Evolutionary conservation across 2,329 filamentous ascomycete genomes (phyloP), one percentile per base, ranked within the genome.

Genomic region (Ophiocordyceps camponoti-rufipedis): DNA sequence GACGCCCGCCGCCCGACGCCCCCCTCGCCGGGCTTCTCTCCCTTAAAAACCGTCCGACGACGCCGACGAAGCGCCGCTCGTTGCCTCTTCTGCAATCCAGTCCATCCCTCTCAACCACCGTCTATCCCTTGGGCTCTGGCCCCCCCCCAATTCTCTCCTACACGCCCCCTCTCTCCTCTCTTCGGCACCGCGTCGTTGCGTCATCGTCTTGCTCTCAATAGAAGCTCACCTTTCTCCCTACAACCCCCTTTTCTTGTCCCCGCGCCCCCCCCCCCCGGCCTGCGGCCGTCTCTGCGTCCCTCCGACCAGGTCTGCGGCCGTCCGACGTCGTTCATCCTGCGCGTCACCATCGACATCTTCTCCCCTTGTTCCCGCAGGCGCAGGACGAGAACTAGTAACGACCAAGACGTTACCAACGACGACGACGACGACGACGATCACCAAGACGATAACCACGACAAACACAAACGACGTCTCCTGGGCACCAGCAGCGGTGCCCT

Each of bases 401-500:
- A 23, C 23, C 23, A 23, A 23, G 23, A 23, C 23, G 23, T 3
- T 23, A 23, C 23, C 23, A 5, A 3, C 23, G 23, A 23, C 23
- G 23, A 23, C 23, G 23, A 23, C 23, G 23, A 23, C 23, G 5
- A 23, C 3, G 23, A 23, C 23, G 23, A 3, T 5, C 23, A 23
- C 5, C 23, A 23, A n/a, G 5, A 23, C 3, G 23, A 23, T 5
- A 5, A 3, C 23, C 23, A 23, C 5, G 3, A 23, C 23, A 23
- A 23, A 23, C 23, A 23, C 23, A 23, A 23, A 23, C 23, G 23
- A 23, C 23, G 23, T 23, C 23, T 23, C 5, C 23, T 23, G 5
- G 23, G 3, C 23, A 23, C 23, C 23, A 23, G 3, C 13, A 41
- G 14, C 40, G 18, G 41, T 28, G 46, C 51, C 57, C 55, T 19